Conservation (phyloP, 495 filamentous ascomycete species). For the Podospora conica region DNA sequence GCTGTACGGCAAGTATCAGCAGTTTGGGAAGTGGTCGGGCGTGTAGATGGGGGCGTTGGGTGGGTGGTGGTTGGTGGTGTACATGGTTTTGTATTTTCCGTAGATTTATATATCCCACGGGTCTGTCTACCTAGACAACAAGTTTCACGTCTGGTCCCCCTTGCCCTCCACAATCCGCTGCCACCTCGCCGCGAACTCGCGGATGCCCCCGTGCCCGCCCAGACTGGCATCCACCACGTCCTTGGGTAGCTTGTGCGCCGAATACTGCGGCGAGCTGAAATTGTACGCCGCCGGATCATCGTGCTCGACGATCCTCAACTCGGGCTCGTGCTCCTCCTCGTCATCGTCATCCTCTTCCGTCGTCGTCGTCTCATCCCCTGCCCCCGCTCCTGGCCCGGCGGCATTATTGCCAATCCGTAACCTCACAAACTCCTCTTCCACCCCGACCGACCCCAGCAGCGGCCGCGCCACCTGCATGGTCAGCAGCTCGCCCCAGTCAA, state of each 20-base stretch:
- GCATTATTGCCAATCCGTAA: not conserved
- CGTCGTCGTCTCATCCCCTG: constrained; percentile 16
- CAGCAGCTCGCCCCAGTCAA: constrained; percentile 85
- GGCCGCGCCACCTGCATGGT: constrained; percentile 53
- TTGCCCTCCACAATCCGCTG: constrained; percentile 52
- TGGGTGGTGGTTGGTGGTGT: not conserved
- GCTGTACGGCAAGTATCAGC: constrained; percentile 62
- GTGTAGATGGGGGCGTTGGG: constrained; percentile 20
- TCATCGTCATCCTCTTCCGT: constrained; percentile 41
- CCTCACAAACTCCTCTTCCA: constrained; percentile 20
- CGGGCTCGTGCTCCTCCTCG: constrained; percentile 58
- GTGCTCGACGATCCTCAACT: constrained; percentile 73
- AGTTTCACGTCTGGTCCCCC: not conserved
- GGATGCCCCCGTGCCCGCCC: constrained; percentile 65
- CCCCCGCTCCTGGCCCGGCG: constrained; percentile 13
- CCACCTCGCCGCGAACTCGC: constrained; percentile 85
- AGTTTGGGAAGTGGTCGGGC: constrained; percentile 66
- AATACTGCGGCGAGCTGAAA: constrained; percentile 81
- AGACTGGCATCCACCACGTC: constrained; percentile 90
- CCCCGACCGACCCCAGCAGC: constrained; percentile 38
- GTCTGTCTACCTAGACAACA: not conserved
- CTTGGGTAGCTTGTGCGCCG: constrained; percentile 88
- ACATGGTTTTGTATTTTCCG: not conserved
- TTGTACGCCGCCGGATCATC: constrained; percentile 83
- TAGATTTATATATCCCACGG: not conserved